Evolutionary conservation across 1,139 yeast genomes (phyloP).

Genomic region (Pichia sp.): DNA sequence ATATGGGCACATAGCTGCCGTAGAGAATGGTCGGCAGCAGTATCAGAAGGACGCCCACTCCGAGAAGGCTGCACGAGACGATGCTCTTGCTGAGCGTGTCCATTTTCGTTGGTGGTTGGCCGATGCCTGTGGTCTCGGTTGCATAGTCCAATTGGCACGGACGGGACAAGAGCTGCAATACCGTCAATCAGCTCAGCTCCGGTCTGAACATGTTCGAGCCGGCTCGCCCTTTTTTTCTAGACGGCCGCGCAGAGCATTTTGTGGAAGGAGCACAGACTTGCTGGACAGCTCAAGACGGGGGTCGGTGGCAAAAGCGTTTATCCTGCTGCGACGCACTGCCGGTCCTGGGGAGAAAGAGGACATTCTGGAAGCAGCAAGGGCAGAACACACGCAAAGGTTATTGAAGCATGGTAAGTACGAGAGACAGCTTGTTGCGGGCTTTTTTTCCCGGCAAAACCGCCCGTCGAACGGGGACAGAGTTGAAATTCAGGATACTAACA

Average conservation of each 20-base stretch:
- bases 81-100: conserved; percentile 45
- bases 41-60: conserved; percentile 61
- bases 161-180: too few relatives aligned
- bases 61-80: too few relatives aligned
- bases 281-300: not conserved
- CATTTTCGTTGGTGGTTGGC: conserved; percentile 14
- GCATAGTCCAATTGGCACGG: too few relatives aligned
- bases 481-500: not conserved
- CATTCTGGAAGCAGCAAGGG: not conserved
- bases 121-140: too few relatives aligned
- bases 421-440: too few relatives aligned
- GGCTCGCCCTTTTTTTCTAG: not conserved
- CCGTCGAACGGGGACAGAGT: not conserved
- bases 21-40: conserved; percentile 70
- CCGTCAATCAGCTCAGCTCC: not conserved
- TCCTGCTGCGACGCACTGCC: not conserved
- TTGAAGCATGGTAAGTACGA: conserved; percentile 1
- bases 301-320: conserved; percentile 4
- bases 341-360: too few relatives aligned
- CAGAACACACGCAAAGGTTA: not conserved
- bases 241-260: conserved; percentile 3
- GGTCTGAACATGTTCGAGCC: not conserved
- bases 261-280: not conserved
- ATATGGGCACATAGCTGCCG: conserved; percentile 75
- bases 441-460: too few relatives aligned